These are phyloP conservation scores for Tieghemiomyces parasiticus DNA, from an alignment of 192 early-diverging fungal species.

Conservation along the genomic window DNA sequence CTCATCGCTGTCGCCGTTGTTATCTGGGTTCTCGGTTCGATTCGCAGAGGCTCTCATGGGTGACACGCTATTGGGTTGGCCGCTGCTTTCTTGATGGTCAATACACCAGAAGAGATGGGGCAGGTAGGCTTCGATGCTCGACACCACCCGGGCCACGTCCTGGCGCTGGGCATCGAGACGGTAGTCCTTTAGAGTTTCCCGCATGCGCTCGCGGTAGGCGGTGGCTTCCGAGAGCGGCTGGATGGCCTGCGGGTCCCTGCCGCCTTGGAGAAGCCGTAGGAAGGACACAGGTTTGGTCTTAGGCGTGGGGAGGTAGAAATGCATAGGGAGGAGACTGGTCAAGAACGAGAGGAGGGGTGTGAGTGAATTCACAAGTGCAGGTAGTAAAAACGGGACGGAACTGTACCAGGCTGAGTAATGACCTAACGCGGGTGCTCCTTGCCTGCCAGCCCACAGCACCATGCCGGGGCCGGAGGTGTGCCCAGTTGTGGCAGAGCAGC, in stretches of 20 bases:
- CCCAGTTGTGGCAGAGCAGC: too few species aligned
- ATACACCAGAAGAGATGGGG: not conserved
- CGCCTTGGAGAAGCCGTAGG: not conserved
- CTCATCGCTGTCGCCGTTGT: not conserved
- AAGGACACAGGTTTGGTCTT: not conserved
- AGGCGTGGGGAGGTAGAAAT: not conserved
- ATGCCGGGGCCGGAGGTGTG: too few species aligned
- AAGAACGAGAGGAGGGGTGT: too few species aligned
- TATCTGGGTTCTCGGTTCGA: too few species aligned
- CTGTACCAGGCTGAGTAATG: too few species aligned
- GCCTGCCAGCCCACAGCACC: too few species aligned
- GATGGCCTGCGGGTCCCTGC: not conserved
- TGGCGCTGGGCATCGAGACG: not conserved
- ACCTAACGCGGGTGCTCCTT: too few species aligned
- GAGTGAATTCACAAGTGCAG: too few species aligned
- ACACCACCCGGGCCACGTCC: not conserved
- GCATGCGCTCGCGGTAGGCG: not conserved
- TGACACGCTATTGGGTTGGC: not conserved
- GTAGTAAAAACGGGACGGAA: too few species aligned
- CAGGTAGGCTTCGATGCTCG: not conserved
- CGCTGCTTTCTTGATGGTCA: not conserved
- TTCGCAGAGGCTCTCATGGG: too few species aligned
- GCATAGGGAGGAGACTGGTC: not conserved
- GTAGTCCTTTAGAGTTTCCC: not conserved
- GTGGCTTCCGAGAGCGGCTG: not conserved